These are phyloP conservation scores for Colletotrichum tanaceti DNA, from an alignment of 2,329 filamentous ascomycete genomes.

Conservation along the genomic window DNA sequence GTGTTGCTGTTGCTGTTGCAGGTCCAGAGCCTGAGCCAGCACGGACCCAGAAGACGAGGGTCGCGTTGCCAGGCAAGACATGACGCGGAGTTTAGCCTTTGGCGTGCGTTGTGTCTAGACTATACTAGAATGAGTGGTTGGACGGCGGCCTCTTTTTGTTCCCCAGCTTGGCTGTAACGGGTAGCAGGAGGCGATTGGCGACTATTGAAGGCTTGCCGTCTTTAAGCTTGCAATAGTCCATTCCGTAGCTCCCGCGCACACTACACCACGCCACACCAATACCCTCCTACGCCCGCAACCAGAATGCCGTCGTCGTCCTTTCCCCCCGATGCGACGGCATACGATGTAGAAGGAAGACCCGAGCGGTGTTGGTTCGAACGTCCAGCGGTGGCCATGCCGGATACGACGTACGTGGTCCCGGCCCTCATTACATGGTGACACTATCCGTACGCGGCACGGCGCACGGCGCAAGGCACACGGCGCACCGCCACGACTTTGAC, in stretches of 20 bases:
- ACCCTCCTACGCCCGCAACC: constrained; percentile 14
- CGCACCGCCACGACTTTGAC: constrained; percentile 1
- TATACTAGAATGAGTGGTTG: constrained; percentile 15
- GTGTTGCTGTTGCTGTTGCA: too few species aligned
- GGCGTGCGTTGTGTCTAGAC: constrained; percentile 8
- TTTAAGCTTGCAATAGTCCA: constrained; percentile 36
- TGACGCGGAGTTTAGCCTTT: constrained; percentile 6
- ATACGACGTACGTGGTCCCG: constrained; percentile 16
- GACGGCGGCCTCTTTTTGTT: constrained; percentile 14
- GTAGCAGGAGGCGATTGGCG: constrained; percentile 1
- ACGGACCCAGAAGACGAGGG: constrained; percentile 8
- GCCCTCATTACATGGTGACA: too few species aligned
- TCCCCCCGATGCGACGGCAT: neutral
- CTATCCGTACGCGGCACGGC: too few species aligned
- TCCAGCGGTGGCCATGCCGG: constrained; percentile 3
- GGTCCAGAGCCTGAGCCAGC: constrained; percentile 4
- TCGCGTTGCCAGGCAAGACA: constrained; percentile 6
- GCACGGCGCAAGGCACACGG: constrained; percentile 21
- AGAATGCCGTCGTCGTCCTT: neutral
- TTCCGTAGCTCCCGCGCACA: constrained; percentile 27
- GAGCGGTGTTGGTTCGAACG: constrained; percentile 9
- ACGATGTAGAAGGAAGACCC: neutral
- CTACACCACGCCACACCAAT: too few species aligned
- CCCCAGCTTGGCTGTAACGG: constrained; percentile 14
- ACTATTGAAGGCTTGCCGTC: neutral